A percentile compares a stretch with the other conserved stretches of the same genome.
Evolutionary conservation across 371 early-diverging fungal species (phyloP).

Genomic region (Basidiobolus heterosporus): DNA sequence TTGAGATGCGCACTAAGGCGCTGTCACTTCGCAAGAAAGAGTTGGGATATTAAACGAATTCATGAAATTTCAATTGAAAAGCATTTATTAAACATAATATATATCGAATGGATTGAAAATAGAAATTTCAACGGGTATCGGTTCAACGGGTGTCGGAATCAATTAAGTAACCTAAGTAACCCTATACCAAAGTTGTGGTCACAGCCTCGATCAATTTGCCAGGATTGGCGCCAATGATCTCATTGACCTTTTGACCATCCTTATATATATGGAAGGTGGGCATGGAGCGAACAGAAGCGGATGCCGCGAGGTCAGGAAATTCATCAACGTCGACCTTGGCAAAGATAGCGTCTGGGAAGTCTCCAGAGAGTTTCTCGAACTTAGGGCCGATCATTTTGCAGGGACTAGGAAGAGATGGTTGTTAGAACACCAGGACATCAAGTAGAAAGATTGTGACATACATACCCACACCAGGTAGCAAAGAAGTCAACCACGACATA

Average conservation of each 20-base stretch:
- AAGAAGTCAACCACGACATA: slow-evolving; percentile 12
- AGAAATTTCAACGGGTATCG: no score
- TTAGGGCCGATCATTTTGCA: slow-evolving; percentile 77
- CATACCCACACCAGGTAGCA: slow-evolving; percentile 16
- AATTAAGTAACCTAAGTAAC: no score
- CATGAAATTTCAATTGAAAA: no score
- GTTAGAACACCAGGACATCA: no score
- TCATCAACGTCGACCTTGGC: slow-evolving; percentile 76
- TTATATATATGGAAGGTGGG: slow-evolving; percentile 76
- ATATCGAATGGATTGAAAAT: no score
- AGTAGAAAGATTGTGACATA: no score
- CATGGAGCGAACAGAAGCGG: slow-evolving; percentile 64
- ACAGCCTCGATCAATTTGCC: slow-evolving; percentile 10
- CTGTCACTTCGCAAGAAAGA: no score
- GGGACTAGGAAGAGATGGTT: slow-evolving; percentile 29
- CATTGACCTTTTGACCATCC: slow-evolving; percentile 46
- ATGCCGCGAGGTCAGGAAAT: slow-evolving; percentile 44
- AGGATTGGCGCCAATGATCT: slow-evolving; percentile 54
- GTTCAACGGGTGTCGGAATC: no score
- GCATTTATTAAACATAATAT: no score
- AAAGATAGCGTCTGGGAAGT: slow-evolving; percentile 38
- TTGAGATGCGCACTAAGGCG: no score
- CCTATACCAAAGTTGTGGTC: no score
- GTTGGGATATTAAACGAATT: no score
- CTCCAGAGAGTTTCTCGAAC: slow-evolving; percentile 32